Base-by-base conservation (phyloP, 2,329 filamentous ascomycete species). In the Penicillium sp. region DNA sequence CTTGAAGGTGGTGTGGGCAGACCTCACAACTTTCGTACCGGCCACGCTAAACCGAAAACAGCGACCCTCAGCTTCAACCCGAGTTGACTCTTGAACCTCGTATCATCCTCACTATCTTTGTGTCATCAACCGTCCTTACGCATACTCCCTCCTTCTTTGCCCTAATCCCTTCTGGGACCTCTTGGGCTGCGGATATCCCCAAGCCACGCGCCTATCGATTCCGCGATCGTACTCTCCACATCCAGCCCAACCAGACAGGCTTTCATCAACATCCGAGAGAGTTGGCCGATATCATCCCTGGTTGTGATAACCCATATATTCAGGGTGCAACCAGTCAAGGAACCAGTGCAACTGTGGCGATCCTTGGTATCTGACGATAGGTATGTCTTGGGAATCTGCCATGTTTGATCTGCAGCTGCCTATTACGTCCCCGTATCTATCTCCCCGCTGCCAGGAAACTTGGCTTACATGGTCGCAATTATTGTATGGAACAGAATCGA, bases 311-410 rank as follows among this genome's bases (percentile, higher is more conserved):
- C 68, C 69, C 66, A 66, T 65, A 67, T 50, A 53, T 57, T 57
- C 55, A 67, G 64, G 66, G 65, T 69, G 63, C 66, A 68, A 65
- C 57, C 63, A 70, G 62, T 62, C 65, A 55, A 70, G 61, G 64
- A 66, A 70, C 61, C 67, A 71, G 68, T 74, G 68, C 66, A 69
- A 70, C 68, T 66, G 74, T 76, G 75, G 73, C 74, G 71, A 74
- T 71, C 68, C 66, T 67, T 67, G 69, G 69, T 71, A 70, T 69
- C 69, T 78, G 71, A 77, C 69, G 70, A 71, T 71, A 76, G 74
- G 75, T 77, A 74, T 51, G 63, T 43, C 18, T 43, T 49, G 58
- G 59, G 59, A 58, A 57, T 56, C 57, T 58, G 58, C 61, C 62
- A 62, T 59, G 53, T 40, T 56, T 49, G 53, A 61, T 53, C 60